Evolutionary conservation across 257 asterid species (phyloP), one percentile per base, ranked within the genome.

Genomic region (Echium plantagineum): DNA sequence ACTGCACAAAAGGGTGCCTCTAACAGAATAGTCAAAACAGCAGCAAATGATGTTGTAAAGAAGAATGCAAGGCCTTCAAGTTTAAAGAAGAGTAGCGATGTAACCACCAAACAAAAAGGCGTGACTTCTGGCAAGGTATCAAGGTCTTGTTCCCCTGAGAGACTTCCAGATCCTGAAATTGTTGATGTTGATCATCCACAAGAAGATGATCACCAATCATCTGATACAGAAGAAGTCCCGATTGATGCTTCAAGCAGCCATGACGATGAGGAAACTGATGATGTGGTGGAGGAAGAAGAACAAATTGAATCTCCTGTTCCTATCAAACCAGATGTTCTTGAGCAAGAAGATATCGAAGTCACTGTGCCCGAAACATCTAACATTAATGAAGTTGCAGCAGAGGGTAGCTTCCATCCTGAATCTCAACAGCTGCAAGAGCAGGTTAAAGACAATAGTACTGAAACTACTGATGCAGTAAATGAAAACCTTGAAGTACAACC

Each of bases 11-110:
- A 69, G 61, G 60, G 72, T 54, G 61, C 20, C 55, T 60, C 66
- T 0, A 82, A 75, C 9, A 78, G 69, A 56, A 57, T 62, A 12
- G 30, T 62, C 57, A 63, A 85, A 64, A 71, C 49, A 42, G 16
- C 49, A 42, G 53, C 64, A 4, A 83, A 63, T 72, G 83, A 79
- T 52, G 72, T 38, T 31, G 71, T 69, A 19, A 76, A 77, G 60
- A 81, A 71, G 17, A 75, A 47, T 69, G 61, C 78, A 15, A 76
- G 75, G 67, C 69, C 85, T 30, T 58, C 22, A 2, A 63, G 63
- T 57, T 58, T 55, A 2, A 82, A 63, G 61, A 79, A 74, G 59
- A 72, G 60, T 18, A 60, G 54, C 46, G 42, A 13, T 3, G 24
- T 17, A 7, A 59, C 59, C 24, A 78, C 59, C 70, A 82, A 80